phyloP scores from a whole-genome alignment of 2,329 filamentous ascomycete species.

The Amylocarpus encephaloides region DNA sequence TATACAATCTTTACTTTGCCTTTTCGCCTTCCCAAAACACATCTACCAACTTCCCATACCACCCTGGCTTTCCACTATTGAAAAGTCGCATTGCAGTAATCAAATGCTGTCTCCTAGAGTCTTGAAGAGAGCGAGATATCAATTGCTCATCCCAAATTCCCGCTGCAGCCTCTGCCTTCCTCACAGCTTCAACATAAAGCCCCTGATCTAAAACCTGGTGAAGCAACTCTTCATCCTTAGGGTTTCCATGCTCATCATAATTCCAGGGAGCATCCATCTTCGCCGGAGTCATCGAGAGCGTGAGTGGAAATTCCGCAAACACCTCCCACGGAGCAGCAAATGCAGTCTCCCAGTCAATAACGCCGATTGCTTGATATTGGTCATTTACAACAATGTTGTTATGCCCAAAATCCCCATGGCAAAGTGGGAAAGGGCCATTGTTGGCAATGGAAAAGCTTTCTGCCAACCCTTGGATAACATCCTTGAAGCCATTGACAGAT shows the following conservation, averaged over 20 bases:
- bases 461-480: constrained; percentile 9
- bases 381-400: constrained; percentile 32
- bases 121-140: not conserved
- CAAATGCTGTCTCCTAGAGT: not conserved
- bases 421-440: constrained; percentile 31
- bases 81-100: not conserved
- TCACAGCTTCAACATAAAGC: not conserved
- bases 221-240: constrained; percentile 3
- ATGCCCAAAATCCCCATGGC: constrained; percentile 30
- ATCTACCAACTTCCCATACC: not conserved
- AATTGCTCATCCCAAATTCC: not conserved
- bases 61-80: not conserved
- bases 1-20: not conserved
- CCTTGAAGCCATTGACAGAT: constrained; percentile 13
- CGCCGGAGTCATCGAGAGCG: constrained; percentile 1
- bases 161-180: not conserved
- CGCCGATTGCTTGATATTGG: constrained; percentile 22
- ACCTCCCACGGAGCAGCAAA: constrained; percentile 8
- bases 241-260: constrained; percentile 5
- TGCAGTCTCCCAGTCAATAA: constrained; percentile 33
- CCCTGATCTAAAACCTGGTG: not conserved
- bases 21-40: not conserved
- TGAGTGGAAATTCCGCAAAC: constrained; percentile 4
- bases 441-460: constrained; percentile 7
- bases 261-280: constrained; percentile 11